A percentile compares a stretch with the other conserved stretches of the same genome.
phyloP scores from a whole-genome alignment of 345 rosid genomes.

The Adansonia digitata region DNA sequence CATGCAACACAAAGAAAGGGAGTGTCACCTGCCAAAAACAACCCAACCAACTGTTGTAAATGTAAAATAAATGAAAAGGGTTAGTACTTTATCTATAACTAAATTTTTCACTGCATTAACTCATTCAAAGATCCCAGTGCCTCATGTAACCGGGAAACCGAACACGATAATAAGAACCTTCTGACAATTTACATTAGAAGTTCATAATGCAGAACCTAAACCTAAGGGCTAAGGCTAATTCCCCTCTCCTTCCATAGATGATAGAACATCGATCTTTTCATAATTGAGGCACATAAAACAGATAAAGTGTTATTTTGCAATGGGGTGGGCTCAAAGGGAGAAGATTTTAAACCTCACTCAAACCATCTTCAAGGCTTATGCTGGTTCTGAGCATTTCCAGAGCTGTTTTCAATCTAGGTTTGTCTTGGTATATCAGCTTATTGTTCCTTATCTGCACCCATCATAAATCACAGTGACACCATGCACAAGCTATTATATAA shows the following conservation, averaged over 20 bases:
- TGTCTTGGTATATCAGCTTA: constrained; percentile 93
- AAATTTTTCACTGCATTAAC: constrained; percentile 5
- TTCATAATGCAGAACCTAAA: background rate
- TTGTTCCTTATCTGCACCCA: constrained; percentile 64
- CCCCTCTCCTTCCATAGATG: background rate
- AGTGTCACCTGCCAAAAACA: constrained; percentile 48
- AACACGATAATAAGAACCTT: background rate
- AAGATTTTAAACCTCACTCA: constrained; percentile 42
- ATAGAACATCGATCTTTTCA: background rate
- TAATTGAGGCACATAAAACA: background rate
- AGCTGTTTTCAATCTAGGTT: constrained; percentile 90
- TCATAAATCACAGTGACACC: background rate
- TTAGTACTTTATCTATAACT: too few relatives aligned
- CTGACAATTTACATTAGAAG: background rate
- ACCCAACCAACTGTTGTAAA: constrained; percentile 2
- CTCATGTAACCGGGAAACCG: background rate
- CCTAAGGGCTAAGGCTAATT: background rate
- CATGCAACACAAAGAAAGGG: constrained; percentile 87
- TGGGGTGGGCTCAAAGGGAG: background rate
- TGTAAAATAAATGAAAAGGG: background rate
- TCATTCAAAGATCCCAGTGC: background rate
- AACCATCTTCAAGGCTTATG: constrained; percentile 67
- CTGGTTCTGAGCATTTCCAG: constrained; percentile 91
- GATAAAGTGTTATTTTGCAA: background rate
- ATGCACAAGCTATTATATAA: background rate